Conservation (phyloP, 345 rosid species). For the Rhodamnia rubescens region DNA sequence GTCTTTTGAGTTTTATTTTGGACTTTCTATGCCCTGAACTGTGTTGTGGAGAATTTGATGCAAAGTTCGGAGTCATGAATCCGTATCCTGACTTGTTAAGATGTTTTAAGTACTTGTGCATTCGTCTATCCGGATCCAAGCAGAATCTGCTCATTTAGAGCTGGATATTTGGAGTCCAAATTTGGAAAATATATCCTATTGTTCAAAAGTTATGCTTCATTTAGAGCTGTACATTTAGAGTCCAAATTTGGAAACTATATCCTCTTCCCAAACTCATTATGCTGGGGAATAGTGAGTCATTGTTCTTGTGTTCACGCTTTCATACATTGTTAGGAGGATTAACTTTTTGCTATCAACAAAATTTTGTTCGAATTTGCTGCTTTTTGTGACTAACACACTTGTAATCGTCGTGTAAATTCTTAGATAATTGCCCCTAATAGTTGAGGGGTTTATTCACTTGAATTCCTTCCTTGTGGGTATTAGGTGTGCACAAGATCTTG, state of each 20-base stretch:
- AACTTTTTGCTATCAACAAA: not conserved
- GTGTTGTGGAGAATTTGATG: not conserved
- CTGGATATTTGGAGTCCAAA: too few relatives aligned
- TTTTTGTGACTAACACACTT: not conserved
- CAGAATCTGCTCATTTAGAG: not conserved
- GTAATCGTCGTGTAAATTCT: not conserved
- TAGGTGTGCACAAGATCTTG: not conserved
- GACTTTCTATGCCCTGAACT: not conserved
- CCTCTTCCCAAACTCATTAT: not conserved
- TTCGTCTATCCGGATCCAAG: not conserved
- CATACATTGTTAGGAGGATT: not conserved
- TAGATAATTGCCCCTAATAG: not conserved
- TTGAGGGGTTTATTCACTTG: not conserved
- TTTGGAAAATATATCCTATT: too few relatives aligned
- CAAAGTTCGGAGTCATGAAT: not conserved
- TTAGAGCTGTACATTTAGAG: not conserved
- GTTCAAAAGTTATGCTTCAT: not conserved
- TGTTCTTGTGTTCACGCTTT: not conserved
- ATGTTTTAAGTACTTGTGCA: not conserved
- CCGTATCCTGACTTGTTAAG: not conserved
- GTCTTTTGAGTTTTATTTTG: not conserved
- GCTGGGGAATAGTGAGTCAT: not conserved
- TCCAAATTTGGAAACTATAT: not conserved
- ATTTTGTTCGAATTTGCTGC: not conserved
- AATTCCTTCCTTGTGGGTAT: not conserved